Evolutionary conservation across 331 rosid species (phyloP).

Genomic region (Quercus phellos): DNA sequence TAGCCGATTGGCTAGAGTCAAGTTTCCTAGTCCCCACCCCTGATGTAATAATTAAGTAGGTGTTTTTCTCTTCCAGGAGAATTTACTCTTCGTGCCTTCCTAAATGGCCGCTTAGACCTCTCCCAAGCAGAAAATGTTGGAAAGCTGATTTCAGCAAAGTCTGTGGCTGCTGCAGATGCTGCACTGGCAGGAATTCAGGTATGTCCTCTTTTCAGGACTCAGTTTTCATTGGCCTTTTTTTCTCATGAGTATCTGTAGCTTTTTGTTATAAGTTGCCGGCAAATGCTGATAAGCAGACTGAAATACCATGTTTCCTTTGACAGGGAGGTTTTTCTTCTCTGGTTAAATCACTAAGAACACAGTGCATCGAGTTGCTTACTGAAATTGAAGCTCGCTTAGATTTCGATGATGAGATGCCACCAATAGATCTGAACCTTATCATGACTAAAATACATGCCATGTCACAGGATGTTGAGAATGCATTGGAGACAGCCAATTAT

Average conservation of each 20-base stretch:
- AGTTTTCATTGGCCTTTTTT: neutral
- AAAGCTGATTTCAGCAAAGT: slow-evolving; percentile 59
- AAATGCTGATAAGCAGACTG: neutral
- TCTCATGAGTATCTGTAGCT: neutral
- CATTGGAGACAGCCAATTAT: slow-evolving; percentile 83
- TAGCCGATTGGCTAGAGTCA: too few species aligned
- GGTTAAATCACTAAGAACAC: slow-evolving; percentile 59
- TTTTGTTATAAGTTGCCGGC: slow-evolving; percentile 10
- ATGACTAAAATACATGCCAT: slow-evolving; percentile 53
- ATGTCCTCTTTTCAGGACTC: slow-evolving; percentile 17
- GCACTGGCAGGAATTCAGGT: slow-evolving; percentile 92
- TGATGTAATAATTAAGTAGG: neutral
- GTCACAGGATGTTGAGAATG: slow-evolving; percentile 74
- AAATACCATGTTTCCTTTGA: slow-evolving; percentile 14
- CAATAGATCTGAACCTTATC: slow-evolving; percentile 50
- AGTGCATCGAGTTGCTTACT: slow-evolving; percentile 84
- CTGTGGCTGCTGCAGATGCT: slow-evolving; percentile 84
- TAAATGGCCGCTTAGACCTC: slow-evolving; percentile 92
- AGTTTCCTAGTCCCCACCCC: too few species aligned
- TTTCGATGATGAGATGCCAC: slow-evolving; percentile 96
- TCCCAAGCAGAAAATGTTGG: slow-evolving; percentile 91
- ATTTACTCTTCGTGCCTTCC: slow-evolving; percentile 92
- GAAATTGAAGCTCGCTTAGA: slow-evolving; percentile 97
- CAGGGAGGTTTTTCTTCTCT: slow-evolving; percentile 93
- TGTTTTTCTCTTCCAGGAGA: slow-evolving; percentile 51